Evolutionary conservation across 768 basidiomycete species (phyloP).

Genomic region (Amanita molliuscula): DNA sequence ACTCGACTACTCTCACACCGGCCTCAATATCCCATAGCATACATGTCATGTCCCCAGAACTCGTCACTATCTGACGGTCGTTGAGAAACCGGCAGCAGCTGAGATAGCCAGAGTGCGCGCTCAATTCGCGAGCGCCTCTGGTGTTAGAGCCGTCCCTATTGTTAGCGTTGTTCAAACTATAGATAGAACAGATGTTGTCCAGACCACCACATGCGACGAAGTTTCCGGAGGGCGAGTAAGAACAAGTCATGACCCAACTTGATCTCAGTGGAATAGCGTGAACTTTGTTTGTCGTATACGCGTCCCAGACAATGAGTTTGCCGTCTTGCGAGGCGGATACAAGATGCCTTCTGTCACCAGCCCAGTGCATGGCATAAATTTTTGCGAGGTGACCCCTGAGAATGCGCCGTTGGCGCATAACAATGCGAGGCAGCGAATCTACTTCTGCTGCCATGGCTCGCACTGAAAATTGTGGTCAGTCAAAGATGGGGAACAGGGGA

Average conservation of each 20-base stretch:
- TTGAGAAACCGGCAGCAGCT: constrained; percentile 98
- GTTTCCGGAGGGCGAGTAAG: constrained; percentile 93
- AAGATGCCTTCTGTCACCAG: constrained; percentile 91
- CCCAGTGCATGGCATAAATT: constrained; percentile 99
- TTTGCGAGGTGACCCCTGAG: constrained; percentile 97
- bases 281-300: constrained; percentile 99
- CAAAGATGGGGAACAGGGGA: constrained; percentile 10
- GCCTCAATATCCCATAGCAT: constrained; percentile 99
- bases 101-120: constrained; percentile 96
- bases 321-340: constrained; percentile 99
- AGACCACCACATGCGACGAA: constrained; percentile 98
- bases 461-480: constrained; percentile 38
- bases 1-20: constrained; percentile 95
- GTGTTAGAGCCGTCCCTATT: constrained; percentile 59
- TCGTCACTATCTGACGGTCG: constrained; percentile 96
- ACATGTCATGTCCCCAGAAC: constrained; percentile 98
- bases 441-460: constrained; percentile 98
- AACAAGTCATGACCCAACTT: constrained; percentile 99
- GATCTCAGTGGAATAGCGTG: constrained; percentile 97
- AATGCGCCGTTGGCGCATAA: constrained; percentile 92
- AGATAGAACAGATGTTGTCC: constrained; percentile 99
- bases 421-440: constrained; percentile 89
- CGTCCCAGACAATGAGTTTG: constrained; percentile 99
- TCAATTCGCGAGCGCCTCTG: constrained; percentile 89
- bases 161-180: constrained; percentile 65